Conservation (phyloP, 163 green algal species). For the Scenedesmus sp. region DNA sequence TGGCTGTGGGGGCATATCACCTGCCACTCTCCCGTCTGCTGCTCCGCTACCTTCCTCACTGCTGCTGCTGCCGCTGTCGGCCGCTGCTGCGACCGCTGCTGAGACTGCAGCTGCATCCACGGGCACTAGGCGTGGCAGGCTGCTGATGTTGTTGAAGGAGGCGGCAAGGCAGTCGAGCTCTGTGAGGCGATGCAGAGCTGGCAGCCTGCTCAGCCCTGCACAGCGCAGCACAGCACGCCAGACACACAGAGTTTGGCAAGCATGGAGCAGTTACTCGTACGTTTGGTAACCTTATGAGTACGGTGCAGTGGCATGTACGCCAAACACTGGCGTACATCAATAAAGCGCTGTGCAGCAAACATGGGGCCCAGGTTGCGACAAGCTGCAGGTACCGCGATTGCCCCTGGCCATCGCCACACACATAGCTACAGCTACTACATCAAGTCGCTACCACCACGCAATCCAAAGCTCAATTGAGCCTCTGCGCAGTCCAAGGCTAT, state of each 20-base stretch:
- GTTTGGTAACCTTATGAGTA: too few species aligned
- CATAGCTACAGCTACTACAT: background rate
- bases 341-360: background rate
- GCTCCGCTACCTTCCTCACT: background rate
- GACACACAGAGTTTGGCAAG: background rate
- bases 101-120: background rate
- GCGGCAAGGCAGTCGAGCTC: conserved; percentile 20
- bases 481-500: too few species aligned
- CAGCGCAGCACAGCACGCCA: background rate
- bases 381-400: background rate
- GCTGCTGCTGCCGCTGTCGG: conserved; percentile 23
- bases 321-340: too few species aligned
- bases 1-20: too few species aligned
- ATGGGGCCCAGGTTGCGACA: background rate
- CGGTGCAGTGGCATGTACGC: background rate
- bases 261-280: too few species aligned
- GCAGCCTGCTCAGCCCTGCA: conserved; percentile 30
- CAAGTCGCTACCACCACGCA: background rate
- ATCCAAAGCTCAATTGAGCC: too few species aligned
- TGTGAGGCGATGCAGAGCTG: background rate
- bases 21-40: background rate
- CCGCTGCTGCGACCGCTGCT: conserved; percentile 37
- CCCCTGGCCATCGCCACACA: too few species aligned
- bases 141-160: conserved; percentile 42
- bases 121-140: background rate